These are phyloP conservation scores for Chrysophaeum taylorii DNA, from an alignment of 352 stramenopile genomes.

Conservation along the genomic window DNA sequence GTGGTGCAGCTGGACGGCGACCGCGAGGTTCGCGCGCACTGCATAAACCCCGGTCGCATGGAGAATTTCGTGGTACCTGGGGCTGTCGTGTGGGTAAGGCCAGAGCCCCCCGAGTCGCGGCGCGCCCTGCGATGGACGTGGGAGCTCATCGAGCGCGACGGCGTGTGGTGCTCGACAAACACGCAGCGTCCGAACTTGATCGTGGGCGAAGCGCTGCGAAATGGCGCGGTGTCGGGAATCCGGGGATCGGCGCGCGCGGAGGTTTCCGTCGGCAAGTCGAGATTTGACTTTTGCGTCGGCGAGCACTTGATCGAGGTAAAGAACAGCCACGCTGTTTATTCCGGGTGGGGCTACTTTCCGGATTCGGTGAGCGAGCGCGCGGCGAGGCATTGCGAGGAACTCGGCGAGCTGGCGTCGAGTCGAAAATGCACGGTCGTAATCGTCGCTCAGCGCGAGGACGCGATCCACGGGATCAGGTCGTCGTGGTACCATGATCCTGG, in stretches of 20 bases:
- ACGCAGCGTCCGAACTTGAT: slow-evolving; percentile 3
- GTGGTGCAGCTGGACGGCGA: neutral
- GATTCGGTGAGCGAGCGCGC: neutral
- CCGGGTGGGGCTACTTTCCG: neutral
- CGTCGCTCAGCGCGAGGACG: neutral
- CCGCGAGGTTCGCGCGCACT: neutral
- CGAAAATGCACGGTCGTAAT: neutral
- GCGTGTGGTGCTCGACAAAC: slow-evolving; percentile 1
- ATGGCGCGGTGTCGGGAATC: neutral
- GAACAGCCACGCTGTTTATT: neutral
- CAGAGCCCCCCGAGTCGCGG: neutral
- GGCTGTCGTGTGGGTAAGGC: neutral
- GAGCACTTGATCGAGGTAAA: slow-evolving; percentile 3
- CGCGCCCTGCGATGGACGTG: neutral
- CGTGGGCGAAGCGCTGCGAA: neutral
- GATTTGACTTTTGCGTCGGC: neutral
- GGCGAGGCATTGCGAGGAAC: neutral
- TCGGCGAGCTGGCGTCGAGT: neutral
- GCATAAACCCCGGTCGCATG: slow-evolving; percentile 2
- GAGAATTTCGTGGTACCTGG: neutral
- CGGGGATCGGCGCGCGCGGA: neutral
- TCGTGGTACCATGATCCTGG: neutral
- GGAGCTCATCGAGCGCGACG: slow-evolving; percentile 13
- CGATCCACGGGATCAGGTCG: neutral
- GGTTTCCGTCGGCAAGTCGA: neutral